Evolutionary conservation across 495 filamentous ascomycete genomes (phyloP).

Genomic region (Daldinia loculata): DNA sequence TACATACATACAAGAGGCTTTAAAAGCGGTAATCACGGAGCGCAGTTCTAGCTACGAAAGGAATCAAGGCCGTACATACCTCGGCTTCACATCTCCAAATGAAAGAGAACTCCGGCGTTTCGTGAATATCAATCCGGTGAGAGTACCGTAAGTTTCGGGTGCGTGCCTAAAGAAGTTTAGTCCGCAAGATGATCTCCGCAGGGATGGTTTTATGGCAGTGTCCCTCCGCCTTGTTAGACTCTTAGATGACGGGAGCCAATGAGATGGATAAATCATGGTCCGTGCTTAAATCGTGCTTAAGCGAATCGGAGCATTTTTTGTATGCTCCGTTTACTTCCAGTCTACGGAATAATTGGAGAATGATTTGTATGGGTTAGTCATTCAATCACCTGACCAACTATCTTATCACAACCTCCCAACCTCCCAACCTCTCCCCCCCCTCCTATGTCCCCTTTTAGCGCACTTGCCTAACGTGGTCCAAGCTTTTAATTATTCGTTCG

Average conservation of each 20-base stretch:
- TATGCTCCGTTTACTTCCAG: background rate
- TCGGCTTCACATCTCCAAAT: constrained; percentile 57
- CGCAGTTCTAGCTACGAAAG: constrained; percentile 43
- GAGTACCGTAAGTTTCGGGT: constrained; percentile 39
- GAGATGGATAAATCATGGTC: constrained; percentile 6
- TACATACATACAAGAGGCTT: constrained; percentile 32
- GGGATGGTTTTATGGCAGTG: constrained; percentile 11
- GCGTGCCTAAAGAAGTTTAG: constrained; percentile 29
- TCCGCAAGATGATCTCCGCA: constrained; percentile 22
- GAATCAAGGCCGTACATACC: constrained; percentile 44
- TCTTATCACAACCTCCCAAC: background rate
- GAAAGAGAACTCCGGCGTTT: constrained; percentile 51
- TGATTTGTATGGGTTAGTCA: background rate
- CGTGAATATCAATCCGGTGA: constrained; percentile 35
- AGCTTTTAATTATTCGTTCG: constrained; percentile 22
- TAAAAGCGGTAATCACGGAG: constrained; percentile 25
- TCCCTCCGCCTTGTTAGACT: constrained; percentile 1
- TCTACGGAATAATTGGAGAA: constrained; percentile 27
- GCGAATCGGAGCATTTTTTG: constrained; percentile 36
- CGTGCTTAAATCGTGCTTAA: constrained; percentile 5
- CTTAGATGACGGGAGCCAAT: constrained; percentile 41
- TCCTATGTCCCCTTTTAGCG: background rate
- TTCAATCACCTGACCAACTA: constrained; percentile 26
- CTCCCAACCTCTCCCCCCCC: too few species aligned
- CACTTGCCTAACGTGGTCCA: constrained; percentile 14